A percentile compares a stretch with the other conserved stretches of the same genome.
Conservation (phyloP, 345 rosid genomes). For the Erysimum cheiranthoides region DNA sequence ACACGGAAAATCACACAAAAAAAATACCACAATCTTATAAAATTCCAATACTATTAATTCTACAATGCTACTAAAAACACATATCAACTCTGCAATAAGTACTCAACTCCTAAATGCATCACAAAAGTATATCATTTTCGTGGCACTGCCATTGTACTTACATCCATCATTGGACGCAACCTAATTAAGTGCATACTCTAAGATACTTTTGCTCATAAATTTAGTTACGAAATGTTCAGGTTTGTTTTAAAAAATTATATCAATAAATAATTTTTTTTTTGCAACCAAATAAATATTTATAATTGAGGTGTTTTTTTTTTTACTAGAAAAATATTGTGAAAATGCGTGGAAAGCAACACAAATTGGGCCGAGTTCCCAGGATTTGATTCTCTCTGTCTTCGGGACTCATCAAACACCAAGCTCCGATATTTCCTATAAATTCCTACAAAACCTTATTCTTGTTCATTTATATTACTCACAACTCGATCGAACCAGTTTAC, state of each 20-base stretch:
- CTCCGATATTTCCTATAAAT: slow-evolving; percentile 29
- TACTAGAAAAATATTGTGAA: not conserved
- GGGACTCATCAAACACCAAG: slow-evolving; percentile 54
- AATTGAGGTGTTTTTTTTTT: not conserved
- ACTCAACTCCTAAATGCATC: slow-evolving; percentile 30
- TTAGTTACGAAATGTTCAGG: slow-evolving; percentile 13
- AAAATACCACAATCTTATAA: not conserved
- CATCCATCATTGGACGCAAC: slow-evolving; percentile 33
- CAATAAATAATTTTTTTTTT: too few species aligned
- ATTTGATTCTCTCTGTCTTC: slow-evolving; percentile 58
- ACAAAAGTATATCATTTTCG: slow-evolving; percentile 28
- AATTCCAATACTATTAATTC: not conserved
- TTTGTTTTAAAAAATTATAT: too few species aligned
- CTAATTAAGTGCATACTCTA: slow-evolving; percentile 2
- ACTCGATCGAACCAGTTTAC: slow-evolving; percentile 3
- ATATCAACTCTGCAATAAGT: not conserved
- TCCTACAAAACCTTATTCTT: not conserved
- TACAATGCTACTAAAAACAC: slow-evolving; percentile 14
- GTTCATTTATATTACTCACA: not conserved
- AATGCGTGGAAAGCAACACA: slow-evolving; percentile 28
- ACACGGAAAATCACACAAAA: slow-evolving; percentile 32
- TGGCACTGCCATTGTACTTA: slow-evolving; percentile 34
- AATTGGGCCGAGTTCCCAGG: slow-evolving; percentile 50
- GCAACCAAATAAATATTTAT: slow-evolving; percentile 5
- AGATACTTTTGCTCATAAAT: slow-evolving; percentile 16